Evolutionary conservation across 306 rosid genomes (phyloP), one percentile per base, ranked within the genome.

Genomic region (Rosa lucieae): DNA sequence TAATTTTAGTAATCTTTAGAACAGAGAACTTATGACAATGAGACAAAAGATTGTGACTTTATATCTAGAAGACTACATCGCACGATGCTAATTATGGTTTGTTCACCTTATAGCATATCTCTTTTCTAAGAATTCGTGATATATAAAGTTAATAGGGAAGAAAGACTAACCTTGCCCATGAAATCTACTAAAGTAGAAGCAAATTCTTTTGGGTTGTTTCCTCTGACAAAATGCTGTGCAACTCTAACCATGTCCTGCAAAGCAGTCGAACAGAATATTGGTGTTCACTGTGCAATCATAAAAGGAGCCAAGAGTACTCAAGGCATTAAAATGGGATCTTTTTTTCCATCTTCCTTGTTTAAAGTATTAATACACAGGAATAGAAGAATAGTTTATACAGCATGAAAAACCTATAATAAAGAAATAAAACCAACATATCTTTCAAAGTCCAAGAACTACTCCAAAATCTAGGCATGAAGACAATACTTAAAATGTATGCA

Each of bases 171-270:
- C 99, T 89, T 93, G 86, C 94, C 92, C 96, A 89, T 85, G 84
- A 91, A 96, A 78, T 86, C 87, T 74, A 96, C 90, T 62, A 93
- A 86, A 62, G 85, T 77, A 70, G 93, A 79, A 74, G 97, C 99
- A 82, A 96, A 96, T 87, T 87, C 85, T 85, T 79, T 75, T 17
- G 92, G 96, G 84, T 90, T 79, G 82, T 93, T 90, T 88, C 98
- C 99, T 90, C 88, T 89, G 53, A 90, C 85, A 77, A 90, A 96
- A 85, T 93, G 93, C 76, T 85, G 67, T 40, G 97, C 86, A 39
- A 96, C 96, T 78, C 87, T 92, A 89, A 89, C 77, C 90, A 96
- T 90, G 83, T 96, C 99, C 99, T 96, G 97, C 90, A 79, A 73
- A 32, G 55, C 37, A 79, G 20, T 42, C 42, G 65, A 88, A 82